Base-by-base conservation (phyloP, 2,329 filamentous ascomycete genomes). In the Aspergillus aculeatus region DNA sequence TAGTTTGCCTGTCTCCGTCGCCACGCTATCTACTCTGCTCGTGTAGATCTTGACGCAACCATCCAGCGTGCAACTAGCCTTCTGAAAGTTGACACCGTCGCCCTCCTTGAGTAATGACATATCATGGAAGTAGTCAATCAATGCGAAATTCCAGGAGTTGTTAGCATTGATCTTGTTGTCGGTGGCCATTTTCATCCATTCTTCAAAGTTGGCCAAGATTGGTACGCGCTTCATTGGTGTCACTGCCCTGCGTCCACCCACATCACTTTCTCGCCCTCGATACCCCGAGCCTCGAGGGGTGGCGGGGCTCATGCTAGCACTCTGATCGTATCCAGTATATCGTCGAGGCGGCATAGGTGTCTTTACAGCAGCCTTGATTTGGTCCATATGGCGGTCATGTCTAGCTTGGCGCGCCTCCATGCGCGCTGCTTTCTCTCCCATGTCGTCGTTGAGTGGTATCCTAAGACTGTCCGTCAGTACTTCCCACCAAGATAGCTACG, bases 151-250 rank as follows among this genome's bases (percentile, higher is more conserved):
- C 95, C 95, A 99, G 31, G 93, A 97, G 77, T 99, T 99, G 61
- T 89, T 87, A 52, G 95, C 94, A 74, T 98, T 99, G 82, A 99
- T 99, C 78, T 95, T 95, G 80, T 99, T 99, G 80, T 99, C 95
- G 16, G 95, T 98, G 2, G 95, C 95, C 92, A 99, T 96, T 83
- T 98, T 99, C 92, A 99, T 98, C 95, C 94, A 98, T 75, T 99
- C 95, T 76, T 99, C 95, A 70, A 98, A 99, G 78, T 99, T 99
- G 71, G 95, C 95, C 57, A 99, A 82, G 68, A 99, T 90, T 1
- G 95, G 95, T 29, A 96, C 91, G 62, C 93, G 90, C 83, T 96
- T 96, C 89, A 96, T 94, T 56, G 94, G 95, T 61, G 95, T 97
- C 56, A 96, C 89, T 41, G 89, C 91, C 64, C 83, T 86, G 32